Conservation (phyloP, 2,329 filamentous ascomycete genomes). For the Neurospora sp. region DNA sequence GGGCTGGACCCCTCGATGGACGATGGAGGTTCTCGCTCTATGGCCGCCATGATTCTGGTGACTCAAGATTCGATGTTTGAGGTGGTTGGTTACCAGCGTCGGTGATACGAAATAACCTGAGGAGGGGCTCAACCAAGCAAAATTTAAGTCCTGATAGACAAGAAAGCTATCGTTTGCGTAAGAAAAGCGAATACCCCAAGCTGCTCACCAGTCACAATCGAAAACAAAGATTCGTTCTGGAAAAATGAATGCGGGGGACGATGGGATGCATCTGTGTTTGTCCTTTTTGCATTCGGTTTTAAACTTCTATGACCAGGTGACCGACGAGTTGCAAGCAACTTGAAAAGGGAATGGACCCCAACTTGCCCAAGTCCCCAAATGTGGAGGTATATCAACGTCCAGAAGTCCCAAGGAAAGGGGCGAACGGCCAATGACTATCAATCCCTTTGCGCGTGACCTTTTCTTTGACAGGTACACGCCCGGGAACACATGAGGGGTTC, state of each 20-base stretch:
- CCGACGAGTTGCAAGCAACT: background rate
- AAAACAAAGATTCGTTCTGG: background rate
- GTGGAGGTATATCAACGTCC: background rate
- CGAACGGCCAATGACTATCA: background rate
- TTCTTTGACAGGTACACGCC: background rate
- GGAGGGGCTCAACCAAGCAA: background rate
- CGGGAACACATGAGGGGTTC: background rate
- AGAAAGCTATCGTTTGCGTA: background rate
- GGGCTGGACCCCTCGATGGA: background rate
- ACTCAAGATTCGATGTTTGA: background rate
- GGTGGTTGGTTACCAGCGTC: background rate
- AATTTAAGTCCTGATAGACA: background rate
- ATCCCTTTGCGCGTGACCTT: background rate
- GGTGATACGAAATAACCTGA: background rate
- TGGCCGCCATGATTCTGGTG: background rate
- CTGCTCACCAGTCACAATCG: background rate
- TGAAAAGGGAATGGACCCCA: background rate
- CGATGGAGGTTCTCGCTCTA: background rate
- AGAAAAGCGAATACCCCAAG: background rate
- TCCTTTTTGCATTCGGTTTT: background rate
- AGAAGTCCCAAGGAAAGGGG: background rate
- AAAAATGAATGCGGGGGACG: background rate
- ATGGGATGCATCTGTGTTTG: background rate
- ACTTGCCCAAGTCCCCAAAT: background rate
- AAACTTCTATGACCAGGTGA: background rate